These are phyloP conservation scores for Colletotrichum spinosum DNA, from an alignment of 2,329 filamentous ascomycete species.

Conservation along the genomic window DNA sequence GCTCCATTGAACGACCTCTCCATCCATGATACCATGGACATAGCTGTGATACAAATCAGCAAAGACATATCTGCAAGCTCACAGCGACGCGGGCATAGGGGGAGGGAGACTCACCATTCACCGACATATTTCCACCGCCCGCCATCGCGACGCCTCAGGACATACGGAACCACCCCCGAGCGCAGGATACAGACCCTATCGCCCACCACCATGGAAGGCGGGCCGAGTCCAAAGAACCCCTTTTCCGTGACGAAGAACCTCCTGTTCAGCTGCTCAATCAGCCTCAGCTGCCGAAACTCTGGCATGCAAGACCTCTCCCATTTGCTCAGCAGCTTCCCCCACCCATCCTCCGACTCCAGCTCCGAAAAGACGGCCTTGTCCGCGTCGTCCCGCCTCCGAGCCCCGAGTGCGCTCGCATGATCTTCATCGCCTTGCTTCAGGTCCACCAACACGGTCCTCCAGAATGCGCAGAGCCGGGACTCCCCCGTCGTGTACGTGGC, in stretches of 20 bases:
- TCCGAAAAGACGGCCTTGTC: not conserved
- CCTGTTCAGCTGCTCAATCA: conserved; percentile 9
- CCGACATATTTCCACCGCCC: conserved; percentile 3
- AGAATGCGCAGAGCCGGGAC: not conserved
- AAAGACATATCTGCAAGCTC: not conserved
- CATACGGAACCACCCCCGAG: not conserved
- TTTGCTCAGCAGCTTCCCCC: not conserved
- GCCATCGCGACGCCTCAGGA: not conserved
- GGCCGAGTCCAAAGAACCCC: conserved; percentile 1
- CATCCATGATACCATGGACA: conserved; percentile 5
- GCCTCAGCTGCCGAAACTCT: not conserved
- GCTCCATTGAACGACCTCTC: not conserved
- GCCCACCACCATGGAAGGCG: not conserved
- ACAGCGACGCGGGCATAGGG: too few species aligned
- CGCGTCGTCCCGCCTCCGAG: not conserved
- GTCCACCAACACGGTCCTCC: not conserved
- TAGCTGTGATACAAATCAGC: not conserved
- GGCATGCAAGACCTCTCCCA: not conserved
- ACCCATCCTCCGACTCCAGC: not conserved
- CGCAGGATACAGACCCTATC: not conserved
- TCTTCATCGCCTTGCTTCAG: not conserved
- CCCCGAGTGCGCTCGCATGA: not conserved
- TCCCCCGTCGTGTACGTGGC: not conserved
- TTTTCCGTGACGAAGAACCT: not conserved
- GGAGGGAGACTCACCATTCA: not conserved